These are phyloP conservation scores for Curvularia sp. DNA, from an alignment of 2,329 filamentous ascomycete species.

Conservation along the genomic window DNA sequence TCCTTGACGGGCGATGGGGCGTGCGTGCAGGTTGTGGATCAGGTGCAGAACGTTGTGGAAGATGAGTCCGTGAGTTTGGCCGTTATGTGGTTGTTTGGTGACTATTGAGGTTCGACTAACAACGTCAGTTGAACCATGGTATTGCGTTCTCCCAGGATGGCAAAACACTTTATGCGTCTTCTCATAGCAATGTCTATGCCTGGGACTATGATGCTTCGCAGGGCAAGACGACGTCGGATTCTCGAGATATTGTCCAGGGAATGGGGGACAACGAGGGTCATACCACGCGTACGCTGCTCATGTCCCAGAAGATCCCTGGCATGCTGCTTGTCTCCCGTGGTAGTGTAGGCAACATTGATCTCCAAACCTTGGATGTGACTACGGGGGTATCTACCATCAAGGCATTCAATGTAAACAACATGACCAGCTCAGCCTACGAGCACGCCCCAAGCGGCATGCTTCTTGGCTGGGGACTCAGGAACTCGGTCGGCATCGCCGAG, in stretches of 20 bases:
- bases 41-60: constrained; percentile 32
- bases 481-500: constrained; percentile 74
- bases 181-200: constrained; percentile 63
- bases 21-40: constrained; percentile 39
- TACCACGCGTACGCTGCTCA: constrained; percentile 69
- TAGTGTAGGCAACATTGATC: constrained; percentile 68
- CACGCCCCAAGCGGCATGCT: constrained; percentile 60
- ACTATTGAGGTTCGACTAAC: constrained; percentile 6
- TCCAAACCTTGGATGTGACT: constrained; percentile 56
- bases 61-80: constrained; percentile 38
- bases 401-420: constrained; percentile 62
- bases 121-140: constrained; percentile 58
- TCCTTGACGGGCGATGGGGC: constrained; percentile 42
- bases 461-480: constrained; percentile 73
- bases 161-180: constrained; percentile 62
- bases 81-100: neutral
- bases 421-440: constrained; percentile 51
- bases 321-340: constrained; percentile 71
- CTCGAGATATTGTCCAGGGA: constrained; percentile 63
- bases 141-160: constrained; percentile 59
- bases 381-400: constrained; percentile 73
- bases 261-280: constrained; percentile 67
- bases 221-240: constrained; percentile 55
- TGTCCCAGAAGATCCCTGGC: constrained; percentile 62
- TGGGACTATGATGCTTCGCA: constrained; percentile 69